These are phyloP conservation scores for Acacia melanoxylon DNA, from an alignment of 306 rosid genomes.

Conservation along the genomic window DNA sequence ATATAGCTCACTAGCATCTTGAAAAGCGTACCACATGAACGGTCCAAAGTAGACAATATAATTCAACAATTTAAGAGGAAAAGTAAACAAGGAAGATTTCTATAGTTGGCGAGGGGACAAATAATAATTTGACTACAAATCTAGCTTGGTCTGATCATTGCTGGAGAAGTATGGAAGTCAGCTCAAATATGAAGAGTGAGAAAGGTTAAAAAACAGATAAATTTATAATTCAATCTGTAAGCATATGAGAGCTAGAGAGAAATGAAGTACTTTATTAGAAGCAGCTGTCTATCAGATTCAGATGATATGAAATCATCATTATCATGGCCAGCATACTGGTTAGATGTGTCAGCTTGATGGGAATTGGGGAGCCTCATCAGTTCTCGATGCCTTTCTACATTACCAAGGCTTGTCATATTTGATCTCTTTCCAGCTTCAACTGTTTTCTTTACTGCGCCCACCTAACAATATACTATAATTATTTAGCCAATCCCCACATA, in stretches of 20 bases:
- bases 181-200: not conserved
- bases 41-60: not conserved
- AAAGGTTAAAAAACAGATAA: conserved; percentile 14
- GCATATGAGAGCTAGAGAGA: not conserved
- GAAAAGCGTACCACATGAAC: conserved; percentile 15
- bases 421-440: conserved; percentile 64
- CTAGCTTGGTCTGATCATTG: conserved; percentile 21
- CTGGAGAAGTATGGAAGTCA: not conserved
- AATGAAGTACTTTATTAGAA: conserved; percentile 75
- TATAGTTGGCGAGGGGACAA: conserved; percentile 9
- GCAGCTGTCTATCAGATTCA: conserved; percentile 92
- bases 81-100: conserved; percentile 10
- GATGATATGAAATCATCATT: conserved; percentile 83
- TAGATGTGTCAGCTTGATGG: conserved; percentile 54
- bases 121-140: conserved; percentile 3
- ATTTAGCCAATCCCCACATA: conserved; percentile 26
- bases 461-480: conserved; percentile 50
- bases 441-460: conserved; percentile 60
- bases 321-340: conserved; percentile 54
- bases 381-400: conserved; percentile 72
- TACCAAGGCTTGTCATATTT: conserved; percentile 41
- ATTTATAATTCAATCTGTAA: conserved; percentile 4
- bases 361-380: conserved; percentile 82
- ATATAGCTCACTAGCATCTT: conserved; percentile 12
- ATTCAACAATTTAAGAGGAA: conserved; percentile 12